Base-by-base conservation (phyloP, 495 filamentous ascomycete species). In the Friedmanniomyces endolithicus region DNA sequence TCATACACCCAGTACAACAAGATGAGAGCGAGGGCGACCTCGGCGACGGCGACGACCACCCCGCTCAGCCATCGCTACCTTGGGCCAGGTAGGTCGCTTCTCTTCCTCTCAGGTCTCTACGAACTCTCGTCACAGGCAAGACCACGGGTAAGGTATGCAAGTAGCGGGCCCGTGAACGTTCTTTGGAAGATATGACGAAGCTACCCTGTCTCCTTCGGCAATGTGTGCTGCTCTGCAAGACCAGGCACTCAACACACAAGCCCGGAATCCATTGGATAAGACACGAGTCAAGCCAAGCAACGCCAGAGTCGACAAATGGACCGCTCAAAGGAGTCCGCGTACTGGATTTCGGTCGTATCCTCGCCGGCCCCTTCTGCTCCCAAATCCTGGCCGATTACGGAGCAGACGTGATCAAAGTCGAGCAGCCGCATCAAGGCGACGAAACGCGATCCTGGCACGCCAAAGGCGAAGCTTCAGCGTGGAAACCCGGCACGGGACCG, bases 331-430 rank as follows among this genome's bases (percentile, higher is more conserved):
- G 58, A 37, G 51, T 64, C 33, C 53, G 52, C 11, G 48, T 64
- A 22, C 53, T 64, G 6, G 62, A 64, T 46, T 58, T 64, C 46
- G 49, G 55, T 22, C 62, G 62, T 29, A 60, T 64, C 34, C 58
- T 64, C 25, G 62, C 62, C 1, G 62, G 54, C 17, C 62, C 62
- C 27, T 64, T 64, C 41, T 61, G 58, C 37, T 52, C 62, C 20
- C 62, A 64, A 40, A 58, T 61, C 24, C 55, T 64, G 22, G 54
- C 62, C 37, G 62, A 64, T 55, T 64, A 64, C 53, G 62, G 62
- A n/a, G 62, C 62, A 2, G 51, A 55, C 43, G 58, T 64, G 24
- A 65, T 66, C 50, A 69, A 69, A 43, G 57, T 69, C 53, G 67
- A 69, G 50, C 57, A 64, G 27, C 64, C 61, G 24, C 17, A 6